Evolutionary conservation across 768 basidiomycete species (phyloP).

Genomic region (Amyloporia xantha): DNA sequence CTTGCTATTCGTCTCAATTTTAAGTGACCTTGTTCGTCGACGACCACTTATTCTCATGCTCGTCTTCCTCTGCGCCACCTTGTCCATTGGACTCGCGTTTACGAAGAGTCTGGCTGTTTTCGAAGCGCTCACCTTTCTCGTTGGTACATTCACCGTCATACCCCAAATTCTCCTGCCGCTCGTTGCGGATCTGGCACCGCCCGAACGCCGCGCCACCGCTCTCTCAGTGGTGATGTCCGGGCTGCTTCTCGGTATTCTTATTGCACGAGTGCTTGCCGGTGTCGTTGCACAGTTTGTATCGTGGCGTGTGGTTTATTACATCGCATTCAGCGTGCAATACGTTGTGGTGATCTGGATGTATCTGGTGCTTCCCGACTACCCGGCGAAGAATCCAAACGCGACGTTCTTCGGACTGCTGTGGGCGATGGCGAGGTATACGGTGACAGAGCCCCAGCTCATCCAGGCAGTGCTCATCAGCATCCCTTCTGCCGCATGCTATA

Average conservation of each 20-base stretch:
- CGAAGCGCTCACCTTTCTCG: constrained; percentile 60
- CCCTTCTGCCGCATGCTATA: constrained; percentile 49
- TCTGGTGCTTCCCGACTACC: constrained; percentile 71
- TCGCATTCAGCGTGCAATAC: constrained; percentile 65
- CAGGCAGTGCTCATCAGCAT: constrained; percentile 61
- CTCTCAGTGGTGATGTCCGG: constrained; percentile 65
- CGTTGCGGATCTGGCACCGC: constrained; percentile 78
- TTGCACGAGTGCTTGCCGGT: constrained; percentile 70
- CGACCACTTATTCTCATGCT: constrained; percentile 62
- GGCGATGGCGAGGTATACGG: constrained; percentile 70
- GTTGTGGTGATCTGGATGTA: constrained; percentile 56
- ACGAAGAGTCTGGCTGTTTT: constrained; percentile 54
- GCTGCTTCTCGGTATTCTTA: constrained; percentile 64
- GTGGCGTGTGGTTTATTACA: constrained; percentile 74
- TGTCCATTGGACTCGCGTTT: constrained; percentile 69
- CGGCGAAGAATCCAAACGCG: constrained; percentile 59
- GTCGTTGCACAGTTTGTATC: constrained; percentile 64
- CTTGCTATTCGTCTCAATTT: constrained; percentile 60
- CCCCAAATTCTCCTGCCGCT: constrained; percentile 70
- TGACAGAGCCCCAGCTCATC: constrained; percentile 73
- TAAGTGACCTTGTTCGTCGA: constrained; percentile 77
- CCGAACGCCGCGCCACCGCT: constrained; percentile 63
- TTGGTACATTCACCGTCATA: constrained; percentile 62
- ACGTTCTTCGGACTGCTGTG: constrained; percentile 63
- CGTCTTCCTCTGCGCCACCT: constrained; percentile 41